Evolutionary conservation across 2,329 filamentous ascomycete genomes (phyloP).

Genomic region (Colletotrichum horii): DNA sequence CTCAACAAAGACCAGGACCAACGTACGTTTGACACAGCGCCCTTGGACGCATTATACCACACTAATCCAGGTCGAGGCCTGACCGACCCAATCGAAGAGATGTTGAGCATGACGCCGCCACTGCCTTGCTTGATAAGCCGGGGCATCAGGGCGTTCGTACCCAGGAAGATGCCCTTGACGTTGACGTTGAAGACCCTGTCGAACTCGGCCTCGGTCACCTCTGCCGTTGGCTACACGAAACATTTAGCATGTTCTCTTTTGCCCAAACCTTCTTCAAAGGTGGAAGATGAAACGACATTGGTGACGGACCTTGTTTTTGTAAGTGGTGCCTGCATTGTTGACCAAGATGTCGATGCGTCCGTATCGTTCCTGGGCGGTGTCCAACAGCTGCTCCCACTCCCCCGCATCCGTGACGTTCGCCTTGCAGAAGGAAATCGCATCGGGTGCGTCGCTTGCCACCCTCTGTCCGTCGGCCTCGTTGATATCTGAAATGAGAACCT

Average conservation of each 20-base stretch:
- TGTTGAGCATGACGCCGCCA: conserved; percentile 76
- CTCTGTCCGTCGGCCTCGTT: conserved; percentile 55
- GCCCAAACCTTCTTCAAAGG: not conserved
- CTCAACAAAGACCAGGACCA: no score
- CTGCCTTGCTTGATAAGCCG: conserved; percentile 67
- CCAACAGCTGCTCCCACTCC: conserved; percentile 59
- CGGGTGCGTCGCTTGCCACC: conserved; percentile 37
- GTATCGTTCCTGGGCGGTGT: conserved; percentile 47
- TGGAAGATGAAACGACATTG: no score
- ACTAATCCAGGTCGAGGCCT: conserved; percentile 67
- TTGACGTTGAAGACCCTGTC: conserved; percentile 72
- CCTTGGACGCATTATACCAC: conserved; percentile 76
- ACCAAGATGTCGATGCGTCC: conserved; percentile 63
- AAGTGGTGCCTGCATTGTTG: conserved; percentile 66
- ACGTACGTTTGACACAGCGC: conserved; percentile 59
- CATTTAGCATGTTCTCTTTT: not conserved
- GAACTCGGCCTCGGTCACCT: conserved; percentile 71
- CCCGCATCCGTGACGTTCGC: conserved; percentile 56
- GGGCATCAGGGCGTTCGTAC: conserved; percentile 50
- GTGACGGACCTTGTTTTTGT: conserved; percentile 53
- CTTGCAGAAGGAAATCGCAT: conserved; percentile 39
- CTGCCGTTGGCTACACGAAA: conserved; percentile 51
- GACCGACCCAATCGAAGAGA: conserved; percentile 75
- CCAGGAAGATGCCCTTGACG: conserved; percentile 69
- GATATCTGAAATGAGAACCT: conserved; percentile 68